A percentile compares a stretch with the other conserved stretches of the same genome.
Conservation (phyloP, 202 grass and related monocot species). For the Cymbopogon flexuosus region DNA sequence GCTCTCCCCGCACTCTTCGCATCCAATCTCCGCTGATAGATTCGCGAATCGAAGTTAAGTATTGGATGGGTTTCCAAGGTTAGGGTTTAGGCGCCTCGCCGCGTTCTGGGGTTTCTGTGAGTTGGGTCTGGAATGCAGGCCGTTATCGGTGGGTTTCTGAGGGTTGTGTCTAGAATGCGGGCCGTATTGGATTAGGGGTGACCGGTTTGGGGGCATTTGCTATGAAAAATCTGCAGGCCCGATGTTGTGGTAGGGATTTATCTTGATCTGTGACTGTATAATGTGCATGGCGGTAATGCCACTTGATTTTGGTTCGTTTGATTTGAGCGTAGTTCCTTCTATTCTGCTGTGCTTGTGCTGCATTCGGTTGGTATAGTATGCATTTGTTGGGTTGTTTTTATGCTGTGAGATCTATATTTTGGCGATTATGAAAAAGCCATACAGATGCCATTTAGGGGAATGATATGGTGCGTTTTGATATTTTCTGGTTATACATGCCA, state of each 20-base stretch:
- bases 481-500: neutral
- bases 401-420: neutral
- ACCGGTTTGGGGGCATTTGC: neutral
- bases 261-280: neutral
- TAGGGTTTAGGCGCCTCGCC: constrained; percentile 38
- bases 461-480: neutral
- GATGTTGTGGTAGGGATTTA: neutral
- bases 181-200: neutral
- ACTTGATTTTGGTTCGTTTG: neutral
- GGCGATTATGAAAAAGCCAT: neutral
- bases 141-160: neutral
- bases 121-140: neutral
- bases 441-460: neutral
- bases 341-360: neutral
- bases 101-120: neutral
- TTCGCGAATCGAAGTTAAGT: neutral
- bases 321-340: neutral
- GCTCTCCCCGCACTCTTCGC: neutral
- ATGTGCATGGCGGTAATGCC: neutral
- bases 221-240: neutral
- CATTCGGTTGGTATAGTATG: neutral
- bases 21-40: neutral
- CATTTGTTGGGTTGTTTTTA: neutral
- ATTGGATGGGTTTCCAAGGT: neutral
- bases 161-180: neutral